Evolutionary conservation across 78 protist genomes (phyloP), one percentile per base, ranked within the genome.

Genomic region (Dictyostelium brefeldianum): DNA sequence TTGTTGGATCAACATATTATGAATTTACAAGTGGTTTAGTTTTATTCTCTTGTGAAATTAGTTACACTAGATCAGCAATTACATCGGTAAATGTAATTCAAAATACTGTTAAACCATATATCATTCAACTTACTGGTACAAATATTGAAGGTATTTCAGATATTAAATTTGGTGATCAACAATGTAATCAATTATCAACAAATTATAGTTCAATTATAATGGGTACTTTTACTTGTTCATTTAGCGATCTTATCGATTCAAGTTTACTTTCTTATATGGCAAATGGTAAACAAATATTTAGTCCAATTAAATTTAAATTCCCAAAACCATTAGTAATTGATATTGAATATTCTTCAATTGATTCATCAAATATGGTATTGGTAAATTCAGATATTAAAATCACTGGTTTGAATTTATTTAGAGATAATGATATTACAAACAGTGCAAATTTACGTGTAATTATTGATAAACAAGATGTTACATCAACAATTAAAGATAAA

Each of bases 311-410:
- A 25, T 62, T 62, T 11, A 0, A 62, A 25, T 62, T 62, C 71
- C 71, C 71, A 22, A 15, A 62, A 62, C 18, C 71, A 62, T 9
- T 25, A 25, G 25, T 62, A 9, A 62, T 43, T 7, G 11, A 62
- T 25, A 62, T 62, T 62, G 9, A 62, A 62, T 62, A 62, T 62
- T 62, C 71, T 25, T n/a, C n/a, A n/a, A n/a, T n/a, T n/a, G 7
- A n/a, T n/a, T 7, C 71, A 62, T 43, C 36, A n/a, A n/a, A n/a
- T n/a, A 18, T 56, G 27, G 71, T 62, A 25, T 25, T 25, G 1
- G n/a, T 43, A 25, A 62, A 62, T 25, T 62, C 71, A 62, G 71
- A 62, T 22, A 62, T 62, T 27, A 62, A 41, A 62, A 62, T 62
- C 2, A 25, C 41, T 5, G 71, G 71, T 62, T 25, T 25, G 9